Base-by-base conservation (phyloP, 192 early-diverging fungal genomes). In the Backusella morwellensis region DNA sequence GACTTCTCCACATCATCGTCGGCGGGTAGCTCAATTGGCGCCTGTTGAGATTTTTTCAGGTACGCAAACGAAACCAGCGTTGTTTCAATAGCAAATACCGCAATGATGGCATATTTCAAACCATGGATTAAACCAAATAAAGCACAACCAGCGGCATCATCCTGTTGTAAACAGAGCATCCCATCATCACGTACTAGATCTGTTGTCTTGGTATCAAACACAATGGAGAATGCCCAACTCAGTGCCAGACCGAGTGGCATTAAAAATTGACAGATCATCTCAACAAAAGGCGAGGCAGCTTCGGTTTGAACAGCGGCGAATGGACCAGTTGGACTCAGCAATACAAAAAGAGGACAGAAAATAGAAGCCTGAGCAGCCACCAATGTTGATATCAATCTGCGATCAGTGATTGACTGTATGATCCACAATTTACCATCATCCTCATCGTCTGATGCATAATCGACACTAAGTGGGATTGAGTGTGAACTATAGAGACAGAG, bases 211-310 rank as follows among this genome's bases (percentile, higher is more conserved):
- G 21, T 29, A 75, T 80, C 78, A 34, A 80, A 80, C 17, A 80
- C 32, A 23, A 80, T 75, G 14, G 74, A 80, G 32, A 80, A 80
- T 56, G 75, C 66, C 78, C 78, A 80, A 50, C 78, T 80, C n/a
- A 80, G 54, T 67, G 74, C 68, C 21, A 80, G 40, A 32, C 74
- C 78, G 9, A 80, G 36, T 35, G 78, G 74, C 69, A 80, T 36
- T 19, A 80, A 23, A 15, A 63, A 71, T 47, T 80, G 78, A 50
- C 68, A 80, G 6, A 80, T n/a, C 11, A 67, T 56, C 3, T 75
- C 54, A 32, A 67, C 35, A 12, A 72, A n/a, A 29, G 50, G 44
- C 4, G 50, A 23, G 32, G 69, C 77, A 23, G 19, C 19, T 21
- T 52, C 67, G 36, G 44, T 47, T 35, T 72, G 77, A 63, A 29